Base-by-base conservation (phyloP, 305 asterid species). In the Ilex paraguariensis region DNA sequence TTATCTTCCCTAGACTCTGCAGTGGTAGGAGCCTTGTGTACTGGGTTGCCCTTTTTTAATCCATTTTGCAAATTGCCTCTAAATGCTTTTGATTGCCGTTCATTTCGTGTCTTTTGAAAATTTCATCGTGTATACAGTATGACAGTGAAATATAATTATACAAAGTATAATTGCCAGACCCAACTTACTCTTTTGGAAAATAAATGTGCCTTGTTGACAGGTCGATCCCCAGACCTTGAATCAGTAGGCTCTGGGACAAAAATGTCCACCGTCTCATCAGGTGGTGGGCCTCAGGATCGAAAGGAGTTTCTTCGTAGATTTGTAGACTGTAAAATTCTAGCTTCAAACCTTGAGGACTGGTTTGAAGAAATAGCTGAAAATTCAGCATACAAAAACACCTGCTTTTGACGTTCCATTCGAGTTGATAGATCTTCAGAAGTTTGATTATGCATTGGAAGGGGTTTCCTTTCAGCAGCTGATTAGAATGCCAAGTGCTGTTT, bases 361-460 rank as follows among this genome's bases (percentile, higher is more conserved):
- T 75, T 82, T 40, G 83, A 82, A 51, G 79, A 83, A 49, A 54
- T 74, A 57, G 73, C 74, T 58, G 80, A 73, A 73, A 59, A 70
- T 57, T 67, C 77, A 67, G 62, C 30, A 63, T 61, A 17, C 15
- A 57, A 63, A n/a, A 28, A 56, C 64, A 5, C 72, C 81, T 57
- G 59, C 77, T n/a, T 86, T 87, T 72, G 93, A 86, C 59, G 83
- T 78, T 61, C 99, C 99, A 67, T 93, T 93, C 60, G 99, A 93
- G 83, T 78, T 84, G 71, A 82, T 93, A 69, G 99, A 93, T 74
- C 88, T 93, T 71, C 97, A 92, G 57, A 87, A 92, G 75, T 92
- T 90, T 57, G 98, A 93, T 73, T 93, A 93, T 68, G 96, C 97
- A 55, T 79, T 93, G 55, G 98, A 90, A 78, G 94, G 90, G 40